phyloP scores from a whole-genome alignment of 2,329 filamentous ascomycete species.

The Mycosphaerelloides madeirae region DNA sequence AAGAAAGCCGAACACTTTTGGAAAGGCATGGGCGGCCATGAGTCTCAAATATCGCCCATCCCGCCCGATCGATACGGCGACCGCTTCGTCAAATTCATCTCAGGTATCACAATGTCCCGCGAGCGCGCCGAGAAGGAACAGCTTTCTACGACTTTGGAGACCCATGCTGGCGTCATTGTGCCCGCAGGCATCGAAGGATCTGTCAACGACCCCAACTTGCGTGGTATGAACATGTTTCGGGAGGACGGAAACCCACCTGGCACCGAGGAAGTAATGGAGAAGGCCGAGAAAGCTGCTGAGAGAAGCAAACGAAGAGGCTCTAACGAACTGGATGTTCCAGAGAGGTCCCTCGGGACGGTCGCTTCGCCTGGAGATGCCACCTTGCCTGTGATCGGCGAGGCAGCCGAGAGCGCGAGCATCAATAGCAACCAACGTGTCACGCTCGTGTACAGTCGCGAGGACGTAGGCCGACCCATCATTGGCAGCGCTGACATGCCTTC shows the following conservation, averaged over 20 bases:
- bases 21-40: conserved; percentile 83
- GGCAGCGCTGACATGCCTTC: conserved; percentile 25
- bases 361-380: conserved; percentile 57
- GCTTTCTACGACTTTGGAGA: conserved; percentile 26
- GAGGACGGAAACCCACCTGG: conserved; percentile 30
- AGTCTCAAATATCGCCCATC: conserved; percentile 85
- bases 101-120: conserved; percentile 79
- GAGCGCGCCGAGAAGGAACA: conserved; percentile 65
- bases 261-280: conserved; percentile 53
- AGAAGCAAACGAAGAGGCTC: conserved; percentile 50
- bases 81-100: conserved; percentile 88
- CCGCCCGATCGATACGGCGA: conserved; percentile 88
- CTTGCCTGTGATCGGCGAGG: conserved; percentile 85
- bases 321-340: conserved; percentile 55
- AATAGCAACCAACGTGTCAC: conserved; percentile 17
- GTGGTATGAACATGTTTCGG: conserved; percentile 35
- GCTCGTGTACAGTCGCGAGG: conserved; percentile 22
- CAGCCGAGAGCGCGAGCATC: conserved; percentile 68
- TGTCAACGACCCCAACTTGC: conserved; percentile 35
- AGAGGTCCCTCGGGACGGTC: conserved; percentile 56
- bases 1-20: conserved; percentile 96
- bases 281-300: conserved; percentile 58
- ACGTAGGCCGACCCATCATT: conserved; percentile 15
- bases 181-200: conserved; percentile 24
- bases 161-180: conserved; percentile 17